Evolutionary conservation across 441 rosid genomes (phyloP), one percentile per base, ranked within the genome.

Genomic region (Adansonia gregorii): DNA sequence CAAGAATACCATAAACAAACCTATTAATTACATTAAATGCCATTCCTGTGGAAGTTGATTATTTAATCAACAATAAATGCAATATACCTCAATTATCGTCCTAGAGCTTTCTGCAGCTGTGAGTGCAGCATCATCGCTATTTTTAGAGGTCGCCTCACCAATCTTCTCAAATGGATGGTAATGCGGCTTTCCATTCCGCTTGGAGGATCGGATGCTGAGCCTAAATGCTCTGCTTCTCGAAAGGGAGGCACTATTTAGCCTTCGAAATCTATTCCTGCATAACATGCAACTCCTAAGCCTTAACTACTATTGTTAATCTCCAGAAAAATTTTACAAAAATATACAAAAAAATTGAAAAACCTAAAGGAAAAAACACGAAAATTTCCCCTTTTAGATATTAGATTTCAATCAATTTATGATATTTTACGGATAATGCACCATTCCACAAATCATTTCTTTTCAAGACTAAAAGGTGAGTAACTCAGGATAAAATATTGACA

Each of bases 101-200:
- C 98, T 87, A 51, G 90, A 81, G 74, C 90, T 91, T 88, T 97
- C 98, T 41, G 93, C 87, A 79, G 92, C 83, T 1, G 97, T 82
- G 77, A 92, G 98, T 74, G 79, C 82, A 9, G 88, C 89, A 65
- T 86, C 93, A 71, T 69, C 88, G 41, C 72, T 65, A 67, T 66
- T 88, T 72, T 80, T 81, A 22, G 89, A 86, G 1, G 78, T 74
- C 14, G 88, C 80, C 66, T 86, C 90, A 12, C 83, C 87, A 66
- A 94, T 85, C n/a, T 93, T 98, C 89, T 97, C 99, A 72, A 85
- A 93, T 1, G 98, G 98, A 85, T 96, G 98, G 83, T 93, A 94
- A 24, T 73, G 81, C 3, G 82, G 54, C 80, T 78, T 83, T 17
- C 84, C 88, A 65, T 84, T 89, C 82, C 77, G 83, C 81, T 89